Evolutionary conservation across 2,329 filamentous ascomycete genomes (phyloP).

Genomic region (Neonectria neomacrospora): DNA sequence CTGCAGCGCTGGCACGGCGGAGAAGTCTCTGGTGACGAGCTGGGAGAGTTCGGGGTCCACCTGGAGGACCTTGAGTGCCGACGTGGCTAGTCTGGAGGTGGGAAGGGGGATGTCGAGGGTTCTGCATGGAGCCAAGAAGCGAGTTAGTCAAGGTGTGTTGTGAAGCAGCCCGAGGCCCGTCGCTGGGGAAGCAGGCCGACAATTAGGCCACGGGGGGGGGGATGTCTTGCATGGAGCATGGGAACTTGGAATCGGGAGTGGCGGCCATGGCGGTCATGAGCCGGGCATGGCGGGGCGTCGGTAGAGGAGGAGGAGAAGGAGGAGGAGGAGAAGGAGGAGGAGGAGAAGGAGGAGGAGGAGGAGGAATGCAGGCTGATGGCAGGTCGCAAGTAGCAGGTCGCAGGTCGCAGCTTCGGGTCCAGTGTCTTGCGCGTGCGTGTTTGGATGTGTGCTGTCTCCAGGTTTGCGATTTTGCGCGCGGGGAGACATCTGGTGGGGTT

Average conservation of each 20-base stretch:
- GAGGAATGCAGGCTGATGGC: slow-evolving; percentile 7
- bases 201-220: slow-evolving; percentile 23
- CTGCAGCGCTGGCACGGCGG: slow-evolving; percentile 56
- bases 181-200: slow-evolving; percentile 26
- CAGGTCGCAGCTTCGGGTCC: neutral
- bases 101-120: slow-evolving; percentile 85
- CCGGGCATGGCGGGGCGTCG: slow-evolving; percentile 13
- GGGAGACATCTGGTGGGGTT: slow-evolving; percentile 3
- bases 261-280: slow-evolving; percentile 52
- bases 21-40: slow-evolving; percentile 79
- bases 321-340: slow-evolving; percentile 1
- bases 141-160: slow-evolving; percentile 28
- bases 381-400: neutral
- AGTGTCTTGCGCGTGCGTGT: neutral
- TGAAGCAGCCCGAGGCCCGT: slow-evolving; percentile 30
- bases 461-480: slow-evolving; percentile 5
- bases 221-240: slow-evolving; percentile 69
- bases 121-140: slow-evolving; percentile 56
- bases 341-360: neutral
- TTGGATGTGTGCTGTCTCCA: neutral
- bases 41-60: slow-evolving; percentile 92
- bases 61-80: slow-evolving; percentile 78
- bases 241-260: slow-evolving; percentile 62
- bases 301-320: neutral
- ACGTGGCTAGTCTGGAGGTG: slow-evolving; percentile 77